phyloP scores from a whole-genome alignment of 1,284 basidiomycete species.

The Irpex sp. region DNA sequence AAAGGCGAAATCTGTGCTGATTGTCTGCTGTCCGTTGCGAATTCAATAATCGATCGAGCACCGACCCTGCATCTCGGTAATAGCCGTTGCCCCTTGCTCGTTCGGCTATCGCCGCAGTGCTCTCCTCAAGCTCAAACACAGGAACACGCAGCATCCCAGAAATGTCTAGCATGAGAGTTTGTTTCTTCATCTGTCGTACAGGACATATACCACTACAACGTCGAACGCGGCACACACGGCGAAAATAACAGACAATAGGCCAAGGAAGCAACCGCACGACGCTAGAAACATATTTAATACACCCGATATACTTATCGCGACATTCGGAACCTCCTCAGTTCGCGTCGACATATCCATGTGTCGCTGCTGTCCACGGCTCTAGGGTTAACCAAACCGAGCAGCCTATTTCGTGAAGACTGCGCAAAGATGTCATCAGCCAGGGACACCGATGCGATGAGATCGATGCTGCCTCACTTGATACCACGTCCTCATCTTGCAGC shows the following conservation, averaged over 20 bases:
- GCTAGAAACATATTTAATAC: background rate
- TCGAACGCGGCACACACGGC: background rate
- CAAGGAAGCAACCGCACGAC: background rate
- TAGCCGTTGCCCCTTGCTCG: background rate
- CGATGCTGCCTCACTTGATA: slow-evolving; percentile 66
- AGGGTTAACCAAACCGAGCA: background rate
- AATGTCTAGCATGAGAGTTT: background rate
- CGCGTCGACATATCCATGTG: background rate
- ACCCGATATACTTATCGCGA: background rate
- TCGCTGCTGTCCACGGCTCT: background rate
- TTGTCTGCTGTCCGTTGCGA: background rate
- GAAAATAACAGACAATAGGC: background rate
- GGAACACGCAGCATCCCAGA: background rate
- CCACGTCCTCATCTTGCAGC: slow-evolving; percentile 93
- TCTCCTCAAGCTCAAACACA: background rate
- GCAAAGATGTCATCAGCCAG: background rate
- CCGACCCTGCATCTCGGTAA: background rate
- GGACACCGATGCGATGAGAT: slow-evolving; percentile 1
- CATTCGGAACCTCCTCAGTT: background rate
- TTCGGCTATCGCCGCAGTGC: background rate
- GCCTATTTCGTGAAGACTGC: slow-evolving; percentile 35
- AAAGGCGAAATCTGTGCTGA: slow-evolving; percentile 5
- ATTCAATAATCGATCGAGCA: background rate
- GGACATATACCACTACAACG: background rate
- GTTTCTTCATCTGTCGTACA: background rate